Conservation (phyloP, 371 early-diverging fungal species). For the Dinochytrium kinnereticum region DNA sequence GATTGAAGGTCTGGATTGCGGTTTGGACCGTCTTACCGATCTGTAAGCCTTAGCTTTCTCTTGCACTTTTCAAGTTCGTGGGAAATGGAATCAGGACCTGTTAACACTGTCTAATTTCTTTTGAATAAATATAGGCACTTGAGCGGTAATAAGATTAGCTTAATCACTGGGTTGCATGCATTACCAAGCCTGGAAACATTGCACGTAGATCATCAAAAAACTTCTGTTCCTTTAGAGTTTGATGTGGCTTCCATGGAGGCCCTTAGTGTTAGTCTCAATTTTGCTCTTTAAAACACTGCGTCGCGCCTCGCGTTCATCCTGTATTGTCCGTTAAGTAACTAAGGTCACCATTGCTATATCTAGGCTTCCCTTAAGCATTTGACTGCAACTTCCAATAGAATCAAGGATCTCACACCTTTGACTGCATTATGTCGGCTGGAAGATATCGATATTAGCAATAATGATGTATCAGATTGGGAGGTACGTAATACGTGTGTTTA, state of each 20-base stretch:
- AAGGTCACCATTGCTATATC: no score
- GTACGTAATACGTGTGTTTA: conserved; percentile 18
- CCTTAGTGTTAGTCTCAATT: conserved; percentile 23
- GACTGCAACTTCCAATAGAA: conserved; percentile 34
- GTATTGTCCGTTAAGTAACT: no score
- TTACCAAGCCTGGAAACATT: conserved; percentile 41
- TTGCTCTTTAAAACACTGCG: conserved; percentile 15
- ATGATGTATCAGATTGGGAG: conserved; percentile 33
- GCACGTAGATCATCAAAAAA: conserved; percentile 46
- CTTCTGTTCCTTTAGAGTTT: conserved; percentile 30
- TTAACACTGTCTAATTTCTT: neutral
- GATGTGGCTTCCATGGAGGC: conserved; percentile 33
- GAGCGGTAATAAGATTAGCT: conserved; percentile 40
- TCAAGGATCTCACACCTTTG: conserved; percentile 26
- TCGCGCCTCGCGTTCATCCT: no score
- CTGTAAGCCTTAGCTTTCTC: conserved; percentile 38
- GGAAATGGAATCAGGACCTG: no score
- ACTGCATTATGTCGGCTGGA: conserved; percentile 26
- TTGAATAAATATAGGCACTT: conserved; percentile 31
- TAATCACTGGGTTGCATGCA: conserved; percentile 30
- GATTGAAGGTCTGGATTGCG: conserved; percentile 37
- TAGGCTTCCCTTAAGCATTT: conserved; percentile 29
- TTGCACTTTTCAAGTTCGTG: no score
- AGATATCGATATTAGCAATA: conserved; percentile 35
- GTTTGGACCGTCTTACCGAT: conserved; percentile 33